Base-by-base conservation (phyloP, 495 filamentous ascomycete genomes). In the Amniculicola lignicola region DNA sequence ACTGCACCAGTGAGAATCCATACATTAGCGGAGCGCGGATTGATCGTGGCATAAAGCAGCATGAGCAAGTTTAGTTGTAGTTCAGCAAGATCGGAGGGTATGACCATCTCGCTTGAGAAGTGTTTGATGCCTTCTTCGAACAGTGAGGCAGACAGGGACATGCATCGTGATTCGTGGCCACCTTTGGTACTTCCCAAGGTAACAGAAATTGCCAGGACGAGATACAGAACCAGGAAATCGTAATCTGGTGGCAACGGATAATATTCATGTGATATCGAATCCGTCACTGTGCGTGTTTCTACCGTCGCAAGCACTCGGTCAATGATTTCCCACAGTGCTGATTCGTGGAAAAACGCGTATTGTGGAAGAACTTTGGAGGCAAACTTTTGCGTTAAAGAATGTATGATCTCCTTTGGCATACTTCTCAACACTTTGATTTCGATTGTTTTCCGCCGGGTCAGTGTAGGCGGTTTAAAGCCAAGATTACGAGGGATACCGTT, bases 51-150 rank as follows among this genome's bases (percentile, higher is more conserved):
- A 23, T 53, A 53, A n/a, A 53, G 24, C 1, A 53, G 38, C 5
- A 53, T 53, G 14, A 53, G 35, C 1, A 53, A 18, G 25, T 53
- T 53, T 12, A 53, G 24, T 14, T 53, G 49, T 4, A 53, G 24
- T 5, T 23, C 49, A 4, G 49, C 39, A 1, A 53, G 23, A 24
- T 53, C 49, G 12, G 49, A 53, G 10, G 49, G 39, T 12, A 42
- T 21, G 11, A 5, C 11, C 49, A 43, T 41, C 16, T 43, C n/a
- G 25, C 49, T 42, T 7, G 37, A 43, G 23, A 53, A 22, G 27
- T 53, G 49, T 16, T 43, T 41, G 38, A 41, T 53, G 11, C 49
- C 49, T 43, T 53, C 49, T 28, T 53, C 49, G 24, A 53, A 53
- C 15, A 53, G 38, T 9, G 49, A 53, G 9, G 49, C 22, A 2